phyloP scores from a whole-genome alignment of 2,329 filamentous ascomycete genomes.

The Penicillium capsulatum region DNA sequence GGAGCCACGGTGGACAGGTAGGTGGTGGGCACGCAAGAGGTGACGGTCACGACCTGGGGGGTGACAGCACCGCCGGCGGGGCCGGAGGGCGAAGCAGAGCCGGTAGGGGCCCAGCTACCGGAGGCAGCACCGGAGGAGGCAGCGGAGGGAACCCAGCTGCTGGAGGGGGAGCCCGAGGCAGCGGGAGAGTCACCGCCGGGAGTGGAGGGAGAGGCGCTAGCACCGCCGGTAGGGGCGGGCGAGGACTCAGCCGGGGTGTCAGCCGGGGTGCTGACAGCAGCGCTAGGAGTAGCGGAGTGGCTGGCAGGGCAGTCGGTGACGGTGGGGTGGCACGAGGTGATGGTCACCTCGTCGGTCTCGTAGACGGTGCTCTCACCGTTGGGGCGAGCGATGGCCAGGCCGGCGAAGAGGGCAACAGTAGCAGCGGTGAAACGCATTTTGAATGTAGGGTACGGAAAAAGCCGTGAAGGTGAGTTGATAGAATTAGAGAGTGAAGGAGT shows the following conservation, averaged over 20 bases:
- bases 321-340: conserved; percentile 59
- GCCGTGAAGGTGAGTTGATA: conserved; percentile 32
- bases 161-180: conserved; percentile 16
- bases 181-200: conserved; percentile 13
- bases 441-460: conserved; percentile 29
- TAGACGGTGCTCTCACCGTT: conserved; percentile 48
- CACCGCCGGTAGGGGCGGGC: conserved; percentile 19
- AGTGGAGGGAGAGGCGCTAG: conserved; percentile 8
- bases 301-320: conserved; percentile 56
- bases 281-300: conserved; percentile 16
- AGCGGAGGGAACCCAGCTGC: conserved; percentile 11
- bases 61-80: conserved; percentile 11
- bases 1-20: conserved; percentile 22
- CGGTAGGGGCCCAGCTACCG: conserved; percentile 11
- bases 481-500: conserved; percentile 14
- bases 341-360: conserved; percentile 56
- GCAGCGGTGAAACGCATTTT: conserved; percentile 45
- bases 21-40: conserved; percentile 29
- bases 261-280: conserved; percentile 7
- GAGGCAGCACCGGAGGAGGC: conserved; percentile 13
- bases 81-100: conserved; percentile 11
- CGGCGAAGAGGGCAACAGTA: conserved; percentile 41
- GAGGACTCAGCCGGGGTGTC: conserved; percentile 7
- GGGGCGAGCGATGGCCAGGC: conserved; percentile 38
- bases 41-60: conserved; percentile 22